Base-by-base conservation (phyloP, 2,329 filamentous ascomycete genomes). In the Pseudogymnoascus sp. region DNA sequence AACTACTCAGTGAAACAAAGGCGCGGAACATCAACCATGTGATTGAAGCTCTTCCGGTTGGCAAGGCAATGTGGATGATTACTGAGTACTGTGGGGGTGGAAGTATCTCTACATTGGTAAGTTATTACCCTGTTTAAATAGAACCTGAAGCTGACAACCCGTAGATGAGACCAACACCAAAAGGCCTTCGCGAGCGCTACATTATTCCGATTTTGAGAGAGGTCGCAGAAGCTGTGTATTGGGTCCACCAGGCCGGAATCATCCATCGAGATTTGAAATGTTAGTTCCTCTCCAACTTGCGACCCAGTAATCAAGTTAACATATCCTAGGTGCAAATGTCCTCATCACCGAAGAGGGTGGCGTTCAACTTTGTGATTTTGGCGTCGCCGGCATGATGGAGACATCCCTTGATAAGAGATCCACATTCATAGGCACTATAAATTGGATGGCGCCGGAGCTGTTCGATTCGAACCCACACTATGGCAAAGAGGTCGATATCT, bases 391-490 rank as follows among this genome's bases (percentile, higher is more conserved):
- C 45, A 82, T 90, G 52, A 82, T 92, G 60, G 88, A 92, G 69
- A 86, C 80, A 39, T 86, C 88, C 65, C 80, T 85, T 59, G 85
- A 88, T 67, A 94, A 94, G 73, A 79, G 89, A 59, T 86, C 86
- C 3, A 92, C 89, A 0, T 86, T 92, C 56, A 88, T 92, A 60
- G 89, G 89, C 19, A 94, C 90, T 0, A 86, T 86, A 2, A 85
- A 92, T 71, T 94, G 89, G 87, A 92, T 94, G 89, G 88, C 90
- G 0, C 88, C 87, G 0, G 90, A 94, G 67, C 77, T 92, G 10
- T 85, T 88, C 65, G 82, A 86, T 61, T 77, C 81, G 35, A 76
- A 80, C 3, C 77, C 80, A 8, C 82, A 83, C 4, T 88, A 88
- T 69, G 85, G 85, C 61, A 86, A 83, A 12, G 85, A 87, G 67